Percentiles rank a stretch among this genome's conserved stretches.
Evolutionary conservation across 305 asterid species (phyloP).

Genomic region (Fraxinus dipetala): DNA sequence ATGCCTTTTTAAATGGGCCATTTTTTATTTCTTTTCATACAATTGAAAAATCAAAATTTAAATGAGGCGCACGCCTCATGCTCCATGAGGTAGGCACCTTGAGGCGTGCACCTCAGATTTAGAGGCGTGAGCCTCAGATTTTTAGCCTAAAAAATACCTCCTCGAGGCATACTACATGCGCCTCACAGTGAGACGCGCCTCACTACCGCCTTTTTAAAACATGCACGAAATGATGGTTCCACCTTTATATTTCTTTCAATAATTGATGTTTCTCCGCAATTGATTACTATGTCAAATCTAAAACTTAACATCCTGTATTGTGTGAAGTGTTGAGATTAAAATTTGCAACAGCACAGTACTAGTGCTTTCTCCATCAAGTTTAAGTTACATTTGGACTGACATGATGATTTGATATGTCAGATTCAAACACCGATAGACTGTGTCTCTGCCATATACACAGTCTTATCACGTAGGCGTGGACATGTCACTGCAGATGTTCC

Average conservation of each 20-base stretch:
- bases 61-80: too few relatives aligned
- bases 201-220: too few relatives aligned
- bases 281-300: not conserved
- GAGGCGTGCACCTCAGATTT: too few relatives aligned
- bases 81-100: too few relatives aligned
- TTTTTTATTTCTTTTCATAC: too few relatives aligned
- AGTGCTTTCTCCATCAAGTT: conserved; percentile 7
- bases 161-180: too few relatives aligned
- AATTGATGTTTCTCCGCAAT: not conserved
- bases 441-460: conserved; percentile 91
- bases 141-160: too few relatives aligned
- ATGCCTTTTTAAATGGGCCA: too few relatives aligned
- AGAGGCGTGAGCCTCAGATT: too few relatives aligned
- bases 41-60: too few relatives aligned
- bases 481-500: conserved; percentile 97
- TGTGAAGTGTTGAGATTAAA: not conserved
- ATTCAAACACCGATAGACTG: conserved; percentile 97
- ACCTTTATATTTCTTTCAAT: not conserved
- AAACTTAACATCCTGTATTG: not conserved
- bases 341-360: not conserved
- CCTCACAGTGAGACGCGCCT: too few relatives aligned
- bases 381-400: conserved; percentile 19
- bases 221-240: not conserved
- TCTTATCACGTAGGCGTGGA: conserved; percentile 90
- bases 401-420: conserved; percentile 41